A percentile compares a stretch with the other conserved stretches of the same genome.
phyloP scores from a whole-genome alignment of 805 yeast species.

The Candida coleopterorum region DNA sequence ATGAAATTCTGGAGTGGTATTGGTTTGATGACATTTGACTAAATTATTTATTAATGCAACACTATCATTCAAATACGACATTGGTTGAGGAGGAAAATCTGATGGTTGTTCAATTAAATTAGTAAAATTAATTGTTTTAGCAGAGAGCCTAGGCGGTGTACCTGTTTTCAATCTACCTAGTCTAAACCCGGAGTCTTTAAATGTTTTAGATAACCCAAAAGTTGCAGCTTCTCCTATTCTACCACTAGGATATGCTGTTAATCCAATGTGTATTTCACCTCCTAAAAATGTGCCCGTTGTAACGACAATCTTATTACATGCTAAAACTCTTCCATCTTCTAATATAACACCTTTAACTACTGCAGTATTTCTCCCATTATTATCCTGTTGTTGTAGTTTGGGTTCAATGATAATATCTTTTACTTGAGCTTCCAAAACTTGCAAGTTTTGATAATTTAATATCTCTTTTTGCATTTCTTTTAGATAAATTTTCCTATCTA shows the following conservation, averaged over 20 bases:
- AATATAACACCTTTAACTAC: slow-evolving; percentile 67
- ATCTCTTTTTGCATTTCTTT: slow-evolving; percentile 73
- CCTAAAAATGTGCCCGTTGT: slow-evolving; percentile 95
- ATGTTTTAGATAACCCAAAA: slow-evolving; percentile 78
- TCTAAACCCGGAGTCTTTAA: slow-evolving; percentile 70
- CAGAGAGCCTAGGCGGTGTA: slow-evolving; percentile 87
- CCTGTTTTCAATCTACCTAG: slow-evolving; percentile 94
- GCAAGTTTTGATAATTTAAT: slow-evolving; percentile 49
- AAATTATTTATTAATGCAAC: slow-evolving; percentile 58
- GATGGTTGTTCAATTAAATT: slow-evolving; percentile 69
- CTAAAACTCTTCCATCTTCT: slow-evolving; percentile 53
- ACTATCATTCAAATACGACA: slow-evolving; percentile 74
- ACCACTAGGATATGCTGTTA: slow-evolving; percentile 79
- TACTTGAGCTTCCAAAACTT: slow-evolving; percentile 68
- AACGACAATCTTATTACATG: slow-evolving; percentile 67
- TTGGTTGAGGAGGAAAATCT: slow-evolving; percentile 81
- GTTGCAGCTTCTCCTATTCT: slow-evolving; percentile 91
- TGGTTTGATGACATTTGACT: slow-evolving; percentile 69
- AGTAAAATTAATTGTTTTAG: slow-evolving; percentile 63
- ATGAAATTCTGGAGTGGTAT: slow-evolving; percentile 74
- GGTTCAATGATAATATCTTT: slow-evolving; percentile 73
- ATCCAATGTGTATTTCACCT: slow-evolving; percentile 92
- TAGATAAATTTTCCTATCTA: slow-evolving; percentile 77
- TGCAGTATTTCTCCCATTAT: slow-evolving; percentile 40
- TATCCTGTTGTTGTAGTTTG: slow-evolving; percentile 15